phyloP scores from a whole-genome alignment of 208 protist species.

The Leishmania guyanensis region DNA sequence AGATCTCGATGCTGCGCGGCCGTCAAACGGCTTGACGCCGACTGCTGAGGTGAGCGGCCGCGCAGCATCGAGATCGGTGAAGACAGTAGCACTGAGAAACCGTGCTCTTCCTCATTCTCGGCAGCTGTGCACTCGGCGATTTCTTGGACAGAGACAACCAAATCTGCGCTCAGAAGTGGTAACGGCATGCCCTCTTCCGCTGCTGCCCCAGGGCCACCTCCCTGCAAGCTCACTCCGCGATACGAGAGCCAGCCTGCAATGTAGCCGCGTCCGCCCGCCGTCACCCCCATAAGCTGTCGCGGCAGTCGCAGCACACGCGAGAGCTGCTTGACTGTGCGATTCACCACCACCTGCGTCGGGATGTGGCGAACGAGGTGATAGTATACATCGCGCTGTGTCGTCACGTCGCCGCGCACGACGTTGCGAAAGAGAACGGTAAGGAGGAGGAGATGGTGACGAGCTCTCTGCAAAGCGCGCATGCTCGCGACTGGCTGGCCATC shows the following conservation, averaged over 20 bases:
- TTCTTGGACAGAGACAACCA: slow-evolving; percentile 2
- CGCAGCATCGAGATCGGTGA: neutral
- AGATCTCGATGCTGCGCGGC: neutral
- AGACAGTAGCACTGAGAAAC: neutral
- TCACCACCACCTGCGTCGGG: slow-evolving; percentile 54
- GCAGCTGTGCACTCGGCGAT: neutral
- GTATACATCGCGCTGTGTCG: slow-evolving; percentile 84
- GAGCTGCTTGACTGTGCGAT: slow-evolving; percentile 48
- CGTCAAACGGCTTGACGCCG: neutral
- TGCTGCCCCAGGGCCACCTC: neutral
- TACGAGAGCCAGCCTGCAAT: slow-evolving; percentile 61
- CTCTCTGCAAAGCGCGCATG: neutral
- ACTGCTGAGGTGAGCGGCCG: neutral
- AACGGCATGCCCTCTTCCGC: slow-evolving; percentile 28
- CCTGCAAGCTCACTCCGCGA: slow-evolving; percentile 36
- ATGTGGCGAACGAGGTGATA: slow-evolving; percentile 73
- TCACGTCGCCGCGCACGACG: slow-evolving; percentile 38
- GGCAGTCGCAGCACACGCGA: slow-evolving; percentile 51
- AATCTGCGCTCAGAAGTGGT: slow-evolving; percentile 22
- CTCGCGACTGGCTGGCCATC: neutral
- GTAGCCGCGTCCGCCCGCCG: slow-evolving; percentile 66
- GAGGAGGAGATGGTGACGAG: slow-evolving; percentile 47
- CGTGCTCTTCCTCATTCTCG: neutral
- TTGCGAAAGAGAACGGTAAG: slow-evolving; percentile 52
- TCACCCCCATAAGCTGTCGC: slow-evolving; percentile 66